phyloP scores from a whole-genome alignment of 164 flowering plant species.

The Annona cherimola region DNA sequence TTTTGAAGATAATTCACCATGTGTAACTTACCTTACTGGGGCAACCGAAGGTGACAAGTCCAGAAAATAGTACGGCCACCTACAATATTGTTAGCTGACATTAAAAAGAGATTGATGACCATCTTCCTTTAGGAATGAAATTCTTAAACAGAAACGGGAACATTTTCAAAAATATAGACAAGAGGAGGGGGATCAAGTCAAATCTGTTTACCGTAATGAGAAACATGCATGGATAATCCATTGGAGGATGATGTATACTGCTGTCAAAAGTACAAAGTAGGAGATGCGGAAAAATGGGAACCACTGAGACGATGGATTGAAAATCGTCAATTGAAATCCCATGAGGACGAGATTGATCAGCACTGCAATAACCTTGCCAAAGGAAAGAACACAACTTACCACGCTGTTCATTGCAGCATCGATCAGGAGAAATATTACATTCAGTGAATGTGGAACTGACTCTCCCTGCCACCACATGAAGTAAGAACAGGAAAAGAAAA shows the following conservation, averaged over 20 bases:
- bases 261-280: conserved; percentile 76
- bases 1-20: not conserved
- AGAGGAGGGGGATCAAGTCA: not conserved
- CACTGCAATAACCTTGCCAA: not conserved
- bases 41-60: conserved; percentile 57
- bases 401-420: conserved; percentile 69
- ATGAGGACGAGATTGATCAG: not conserved
- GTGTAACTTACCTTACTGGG: conserved; percentile 42
- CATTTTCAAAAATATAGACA: not conserved
- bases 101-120: not conserved
- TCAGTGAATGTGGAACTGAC: conserved; percentile 70
- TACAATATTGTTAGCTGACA: conserved; percentile 7
- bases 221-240: conserved; percentile 81
- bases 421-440: conserved; percentile 72
- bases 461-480: conserved; percentile 45
- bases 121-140: not conserved
- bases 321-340: not conserved
- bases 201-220: conserved; percentile 38
- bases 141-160: not conserved
- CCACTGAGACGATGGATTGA: conserved; percentile 31
- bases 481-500: not conserved
- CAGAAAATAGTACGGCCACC: conserved; percentile 70
- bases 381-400: conserved; percentile 23
- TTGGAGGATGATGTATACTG: conserved; percentile 61
- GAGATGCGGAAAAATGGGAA: conserved; percentile 87